Evolutionary conservation across 768 basidiomycete species (phyloP), one percentile per base, ranked within the genome.

Genomic region (Phanerodontia chrysosporium): DNA sequence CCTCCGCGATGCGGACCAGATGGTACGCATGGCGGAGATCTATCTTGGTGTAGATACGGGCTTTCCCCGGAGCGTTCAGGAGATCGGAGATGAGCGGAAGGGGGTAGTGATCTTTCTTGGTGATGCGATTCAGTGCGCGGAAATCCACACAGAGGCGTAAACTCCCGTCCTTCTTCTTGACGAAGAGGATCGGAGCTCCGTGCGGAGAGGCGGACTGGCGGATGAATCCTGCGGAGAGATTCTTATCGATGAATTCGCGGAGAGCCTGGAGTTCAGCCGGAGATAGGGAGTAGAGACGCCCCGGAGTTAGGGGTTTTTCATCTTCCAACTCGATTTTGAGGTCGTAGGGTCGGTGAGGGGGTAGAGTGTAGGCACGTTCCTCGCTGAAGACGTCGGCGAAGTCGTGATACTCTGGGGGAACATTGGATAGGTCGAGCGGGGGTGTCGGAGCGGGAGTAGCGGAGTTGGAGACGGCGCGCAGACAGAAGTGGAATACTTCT

Each of bases 21-120:
- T 80, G 74, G 61, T 72, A 81, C 0, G 73, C 76, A 45, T 69
- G 67, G 5, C 67, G 59, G 4, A 81, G 67, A 62, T 82, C 77
- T 12, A 81, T 57, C 45, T 73, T 73, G 0, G 72, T 70, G 61
- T 73, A 78, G 29, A 68, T 30, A 27, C 57, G 59, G n/a, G 45
- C 44, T 2, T 32, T 29, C 10, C 21, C 12, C 3, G 53, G 24
- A 0, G 42, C 39, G 49, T 75, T 66, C 14, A 74, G 64, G 0
- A 75, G 64, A 30, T 76, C 70, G 21, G 55, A 21, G 42, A 76
- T 61, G 5, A 74, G 66, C 0, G 73, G 74, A 16, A 76, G 63
- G 0, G 72, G 72, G 35, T 74, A 76, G 0, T 60, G 51, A 30
- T 75, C 66, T 56, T 74, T 75, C 49, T 66, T 70, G 0, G 71